Evolutionary conservation across 768 basidiomycete genomes (phyloP).

Genomic region (Leccinum obscurum): DNA sequence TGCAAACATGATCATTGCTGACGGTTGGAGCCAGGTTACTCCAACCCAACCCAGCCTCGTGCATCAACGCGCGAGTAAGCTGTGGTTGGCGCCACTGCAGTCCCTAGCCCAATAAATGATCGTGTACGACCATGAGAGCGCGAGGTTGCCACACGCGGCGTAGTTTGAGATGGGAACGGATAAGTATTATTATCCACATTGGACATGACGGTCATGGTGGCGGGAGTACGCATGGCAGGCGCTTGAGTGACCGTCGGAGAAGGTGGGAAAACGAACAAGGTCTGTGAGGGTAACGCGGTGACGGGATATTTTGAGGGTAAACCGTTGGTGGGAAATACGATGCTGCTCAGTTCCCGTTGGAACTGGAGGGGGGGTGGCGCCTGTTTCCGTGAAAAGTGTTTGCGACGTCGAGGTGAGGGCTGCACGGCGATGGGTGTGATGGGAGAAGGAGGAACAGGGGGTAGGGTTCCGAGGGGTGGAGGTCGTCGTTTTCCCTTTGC

Average conservation of each 20-base stretch:
- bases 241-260: slow-evolving; percentile 54
- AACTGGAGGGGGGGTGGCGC: slow-evolving; percentile 59
- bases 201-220: slow-evolving; percentile 80
- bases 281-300: slow-evolving; percentile 67
- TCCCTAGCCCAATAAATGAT: slow-evolving; percentile 72
- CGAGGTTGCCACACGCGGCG: slow-evolving; percentile 71
- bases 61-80: slow-evolving; percentile 84
- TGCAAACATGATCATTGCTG: slow-evolving; percentile 9
- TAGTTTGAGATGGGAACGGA: slow-evolving; percentile 60
- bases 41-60: slow-evolving; percentile 71
- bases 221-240: slow-evolving; percentile 63
- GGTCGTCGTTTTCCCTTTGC: slow-evolving; percentile 61
- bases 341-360: slow-evolving; percentile 28
- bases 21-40: slow-evolving; percentile 28
- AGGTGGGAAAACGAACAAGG: slow-evolving; percentile 84
- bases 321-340: slow-evolving; percentile 28
- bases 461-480: slow-evolving; percentile 57
- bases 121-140: slow-evolving; percentile 63
- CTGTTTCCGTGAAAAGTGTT: slow-evolving; percentile 56
- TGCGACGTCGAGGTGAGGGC: slow-evolving; percentile 38
- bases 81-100: slow-evolving; percentile 72
- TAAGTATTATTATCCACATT: slow-evolving; percentile 44
- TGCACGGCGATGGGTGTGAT: slow-evolving; percentile 50
- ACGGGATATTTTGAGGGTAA: slow-evolving; percentile 25
- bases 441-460: slow-evolving; percentile 75